Conservation (phyloP, 2,329 filamentous ascomycete genomes). For the Thelonectria rubi region DNA sequence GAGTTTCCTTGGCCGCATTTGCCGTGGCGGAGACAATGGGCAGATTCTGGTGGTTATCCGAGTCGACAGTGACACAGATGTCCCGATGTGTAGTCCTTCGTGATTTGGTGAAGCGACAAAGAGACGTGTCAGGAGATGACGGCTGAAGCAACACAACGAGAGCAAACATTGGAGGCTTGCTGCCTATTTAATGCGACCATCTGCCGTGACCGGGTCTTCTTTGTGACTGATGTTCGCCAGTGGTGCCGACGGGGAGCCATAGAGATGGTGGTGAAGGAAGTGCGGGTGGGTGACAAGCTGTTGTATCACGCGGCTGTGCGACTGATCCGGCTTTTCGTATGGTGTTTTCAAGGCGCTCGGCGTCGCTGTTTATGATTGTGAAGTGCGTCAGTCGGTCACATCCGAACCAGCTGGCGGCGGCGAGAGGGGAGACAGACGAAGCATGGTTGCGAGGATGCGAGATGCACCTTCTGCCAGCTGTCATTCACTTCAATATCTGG, state of each 20-base stretch:
- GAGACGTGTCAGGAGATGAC: not conserved
- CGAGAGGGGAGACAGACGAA: slow-evolving; percentile 3
- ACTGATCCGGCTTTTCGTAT: slow-evolving; percentile 10
- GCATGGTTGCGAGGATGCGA: slow-evolving; percentile 2
- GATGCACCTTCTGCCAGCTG: slow-evolving; percentile 3
- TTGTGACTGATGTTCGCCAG: slow-evolving; percentile 10
- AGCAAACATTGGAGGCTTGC: slow-evolving; percentile 8
- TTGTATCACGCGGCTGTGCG: slow-evolving; percentile 17
- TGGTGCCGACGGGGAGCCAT: slow-evolving; percentile 1
- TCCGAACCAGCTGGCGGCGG: slow-evolving; percentile 9
- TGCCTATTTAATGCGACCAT: not conserved
- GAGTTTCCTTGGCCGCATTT: not conserved
- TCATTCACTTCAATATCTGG: not conserved
- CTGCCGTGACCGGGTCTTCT: not conserved
- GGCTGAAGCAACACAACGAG: slow-evolving; percentile 12
- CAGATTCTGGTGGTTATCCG: slow-evolving; percentile 4
- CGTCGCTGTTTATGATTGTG: slow-evolving; percentile 1
- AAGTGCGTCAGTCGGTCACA: slow-evolving; percentile 14
- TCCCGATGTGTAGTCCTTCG: not conserved
- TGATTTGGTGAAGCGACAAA: not conserved
- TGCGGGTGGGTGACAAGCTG: slow-evolving; percentile 15
- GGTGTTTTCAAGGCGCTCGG: slow-evolving; percentile 1
- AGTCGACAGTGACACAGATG: slow-evolving; percentile 2
- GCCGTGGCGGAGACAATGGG: not conserved
- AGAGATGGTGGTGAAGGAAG: not conserved